Evolutionary conservation across 2,329 filamentous ascomycete genomes (phyloP), one percentile per base, ranked within the genome.

Genomic region (Tolypocladium album): DNA sequence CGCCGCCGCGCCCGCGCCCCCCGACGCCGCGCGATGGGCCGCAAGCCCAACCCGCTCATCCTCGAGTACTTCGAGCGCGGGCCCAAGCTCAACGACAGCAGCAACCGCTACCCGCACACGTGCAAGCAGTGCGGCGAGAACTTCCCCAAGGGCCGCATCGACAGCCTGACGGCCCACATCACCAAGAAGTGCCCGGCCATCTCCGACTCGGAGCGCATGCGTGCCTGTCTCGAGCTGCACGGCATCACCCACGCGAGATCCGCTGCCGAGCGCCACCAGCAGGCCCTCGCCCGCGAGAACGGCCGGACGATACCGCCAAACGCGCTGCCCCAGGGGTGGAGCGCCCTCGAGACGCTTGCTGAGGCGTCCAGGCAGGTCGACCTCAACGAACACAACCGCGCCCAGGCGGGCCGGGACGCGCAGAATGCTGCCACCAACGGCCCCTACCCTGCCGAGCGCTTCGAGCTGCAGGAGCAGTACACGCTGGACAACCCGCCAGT

Each of bases 61-160:
- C 82, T 90, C 73, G 86, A 93, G 75, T 94, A 91, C 79, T 97
- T 96, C 74, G 85, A 90, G 72, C 85, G 92, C 66, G 92, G 92
- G 12, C 83, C 85, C 45, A 96, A 96, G 76, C 82, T 96, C 68
- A 86, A 88, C 70, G 91, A 96, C 76, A 88, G 89, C 64, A 94
- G 90, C 78, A 96, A 96, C 73, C 86, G 92, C 61, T 97, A 97
- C 71, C 87, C 90, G 67, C 90, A 96, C 71, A 94, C 89, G 15
- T 96, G 92, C 83, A 93, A 89, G 73, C 82, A 86, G 65, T 96
- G 91, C 72, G 90, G 90, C 65, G 89, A 94, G 74, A 88, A 89
- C 73, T 96, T 96, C 64, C 89, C 90, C 64, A 96, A 96, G 71
- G 92, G 92, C 62, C 86, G 92, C 63, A 88, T 90, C 68, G 92